These are phyloP conservation scores for Viridothelium virens DNA, from an alignment of 495 filamentous ascomycete genomes.

Conservation along the genomic window DNA sequence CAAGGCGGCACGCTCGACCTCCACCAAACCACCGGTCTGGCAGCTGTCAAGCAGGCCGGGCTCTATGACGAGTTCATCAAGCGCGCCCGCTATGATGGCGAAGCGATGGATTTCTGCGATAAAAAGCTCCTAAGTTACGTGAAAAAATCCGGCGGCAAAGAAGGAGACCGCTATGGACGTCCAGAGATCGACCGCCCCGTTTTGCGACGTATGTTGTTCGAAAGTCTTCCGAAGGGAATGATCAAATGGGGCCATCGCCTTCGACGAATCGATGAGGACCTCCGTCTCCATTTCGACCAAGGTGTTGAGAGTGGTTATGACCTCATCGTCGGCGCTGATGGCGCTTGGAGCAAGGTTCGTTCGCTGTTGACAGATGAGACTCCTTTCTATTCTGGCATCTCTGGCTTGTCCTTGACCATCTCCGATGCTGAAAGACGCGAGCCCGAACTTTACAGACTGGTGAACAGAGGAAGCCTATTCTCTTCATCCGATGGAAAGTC, in stretches of 20 bases:
- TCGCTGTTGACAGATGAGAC: conserved; percentile 38
- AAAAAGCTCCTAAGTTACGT: conserved; percentile 23
- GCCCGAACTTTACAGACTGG: conserved; percentile 34
- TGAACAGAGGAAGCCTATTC: conserved; percentile 42
- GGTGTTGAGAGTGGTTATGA: conserved; percentile 38
- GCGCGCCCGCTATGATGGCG: conserved; percentile 45
- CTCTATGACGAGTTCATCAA: conserved; percentile 44
- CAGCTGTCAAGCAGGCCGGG: conserved; percentile 43
- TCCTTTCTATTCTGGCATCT: conserved; percentile 48
- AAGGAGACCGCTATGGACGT: conserved; percentile 11
- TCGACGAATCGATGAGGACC: conserved; percentile 12
- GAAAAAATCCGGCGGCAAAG: conserved; percentile 12
- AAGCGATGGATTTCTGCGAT: conserved; percentile 41
- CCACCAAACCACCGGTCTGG: conserved; percentile 45
- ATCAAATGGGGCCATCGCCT: conserved; percentile 28
- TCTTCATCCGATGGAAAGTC: conserved; percentile 36
- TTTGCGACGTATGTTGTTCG: conserved; percentile 39
- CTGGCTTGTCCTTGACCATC: conserved; percentile 21
- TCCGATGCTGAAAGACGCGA: conserved; percentile 29
- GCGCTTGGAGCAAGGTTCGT: conserved; percentile 52
- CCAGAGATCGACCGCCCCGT: conserved; percentile 39
- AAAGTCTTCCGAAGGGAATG: conserved; percentile 33
- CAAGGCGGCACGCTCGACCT: conserved; percentile 51
- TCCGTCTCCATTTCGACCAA: conserved; percentile 28
- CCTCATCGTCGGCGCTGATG: conserved; percentile 55